Conservation (phyloP, 805 yeast genomes). For the Suhomyces pyralidae region DNA sequence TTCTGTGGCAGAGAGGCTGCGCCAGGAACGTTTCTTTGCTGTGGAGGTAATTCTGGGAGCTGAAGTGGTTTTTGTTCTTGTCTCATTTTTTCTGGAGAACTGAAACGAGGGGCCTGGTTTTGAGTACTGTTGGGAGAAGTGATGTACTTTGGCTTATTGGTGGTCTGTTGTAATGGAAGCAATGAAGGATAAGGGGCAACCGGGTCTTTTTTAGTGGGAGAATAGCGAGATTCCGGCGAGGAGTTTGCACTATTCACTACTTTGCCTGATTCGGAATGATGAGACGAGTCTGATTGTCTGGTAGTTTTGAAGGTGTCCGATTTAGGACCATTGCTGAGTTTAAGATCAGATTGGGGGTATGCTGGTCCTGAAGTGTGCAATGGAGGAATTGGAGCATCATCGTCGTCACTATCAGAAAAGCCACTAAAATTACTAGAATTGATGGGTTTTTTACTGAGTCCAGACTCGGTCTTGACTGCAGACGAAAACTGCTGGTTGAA, state of each 20-base stretch:
- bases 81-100: slow-evolving; percentile 4
- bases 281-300: slow-evolving; percentile 15
- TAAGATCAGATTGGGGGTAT: not conserved
- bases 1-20: not conserved
- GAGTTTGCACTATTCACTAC: slow-evolving; percentile 13
- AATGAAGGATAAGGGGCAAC: slow-evolving; percentile 8
- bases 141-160: slow-evolving; percentile 27
- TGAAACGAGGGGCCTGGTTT: slow-evolving; percentile 16
- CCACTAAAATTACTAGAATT: slow-evolving; percentile 8
- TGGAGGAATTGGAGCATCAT: slow-evolving; percentile 22
- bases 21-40: not conserved
- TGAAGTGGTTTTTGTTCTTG: slow-evolving; percentile 3
- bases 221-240: slow-evolving; percentile 15
- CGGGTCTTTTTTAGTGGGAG: slow-evolving; percentile 1
- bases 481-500: slow-evolving; percentile 38
- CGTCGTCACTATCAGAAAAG: slow-evolving; percentile 15
- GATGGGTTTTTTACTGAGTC: not conserved
- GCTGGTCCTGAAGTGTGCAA: slow-evolving; percentile 7
- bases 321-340: slow-evolving; percentile 16
- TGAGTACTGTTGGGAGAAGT: slow-evolving; percentile 31
- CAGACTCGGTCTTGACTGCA: slow-evolving; percentile 12
- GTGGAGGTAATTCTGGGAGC: slow-evolving; percentile 8
- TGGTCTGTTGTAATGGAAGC: slow-evolving; percentile 6
- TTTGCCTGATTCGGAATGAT: slow-evolving; percentile 27
- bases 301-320: slow-evolving; percentile 13